These are phyloP conservation scores for Pistacia atlantica DNA, from an alignment of 345 rosid genomes.

Conservation along the genomic window DNA sequence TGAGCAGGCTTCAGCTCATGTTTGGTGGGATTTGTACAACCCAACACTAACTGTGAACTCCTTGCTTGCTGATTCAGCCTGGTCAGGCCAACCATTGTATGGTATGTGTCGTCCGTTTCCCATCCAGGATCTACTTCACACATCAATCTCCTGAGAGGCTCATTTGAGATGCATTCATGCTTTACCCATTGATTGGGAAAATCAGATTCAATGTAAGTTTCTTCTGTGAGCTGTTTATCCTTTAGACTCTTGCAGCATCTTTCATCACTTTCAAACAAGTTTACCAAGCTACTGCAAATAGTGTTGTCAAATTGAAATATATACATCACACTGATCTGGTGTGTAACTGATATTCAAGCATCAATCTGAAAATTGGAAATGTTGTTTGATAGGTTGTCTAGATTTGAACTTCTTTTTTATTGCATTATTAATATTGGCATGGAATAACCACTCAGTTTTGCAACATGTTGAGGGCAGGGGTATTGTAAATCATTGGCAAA, in stretches of 20 bases:
- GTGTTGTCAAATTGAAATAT: not conserved
- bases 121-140: conserved; percentile 37
- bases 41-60: conserved; percentile 53
- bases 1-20: conserved; percentile 36
- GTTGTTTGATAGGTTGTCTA: not conserved
- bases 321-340: not conserved
- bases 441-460: too few species aligned
- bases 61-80: conserved; percentile 56
- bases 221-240: not conserved
- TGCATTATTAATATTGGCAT: not conserved
- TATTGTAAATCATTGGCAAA: too few species aligned
- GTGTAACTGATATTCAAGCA: not conserved
- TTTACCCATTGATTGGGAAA: not conserved
- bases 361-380: not conserved
- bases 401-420: too few species aligned
- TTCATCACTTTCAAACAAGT: not conserved
- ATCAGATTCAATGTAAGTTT: not conserved
- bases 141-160: conserved; percentile 10
- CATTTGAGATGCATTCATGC: not conserved
- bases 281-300: not conserved
- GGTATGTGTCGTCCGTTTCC: conserved; percentile 51
- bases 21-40: conserved; percentile 81
- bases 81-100: conserved; percentile 45
- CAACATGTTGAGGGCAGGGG: too few species aligned
- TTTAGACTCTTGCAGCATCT: not conserved